Evolutionary conservation across 192 early-diverging fungal species (phyloP).

Genomic region (Funneliformis mosseae): DNA sequence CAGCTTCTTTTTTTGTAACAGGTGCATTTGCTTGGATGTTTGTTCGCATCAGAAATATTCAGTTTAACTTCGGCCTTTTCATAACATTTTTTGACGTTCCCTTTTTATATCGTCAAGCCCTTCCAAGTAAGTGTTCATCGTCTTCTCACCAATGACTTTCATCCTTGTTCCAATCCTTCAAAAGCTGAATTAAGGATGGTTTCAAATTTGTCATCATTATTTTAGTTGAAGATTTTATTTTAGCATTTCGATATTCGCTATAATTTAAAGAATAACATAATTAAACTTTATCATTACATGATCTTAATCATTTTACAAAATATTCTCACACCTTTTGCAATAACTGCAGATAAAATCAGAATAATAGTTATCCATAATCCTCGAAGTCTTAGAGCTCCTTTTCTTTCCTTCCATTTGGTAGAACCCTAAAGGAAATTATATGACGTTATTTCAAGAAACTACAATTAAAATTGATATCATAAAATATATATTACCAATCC

Average conservation of each 20-base stretch:
- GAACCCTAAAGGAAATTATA: slow-evolving; percentile 53
- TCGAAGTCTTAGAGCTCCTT: slow-evolving; percentile 84
- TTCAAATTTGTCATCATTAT: slow-evolving; percentile 73
- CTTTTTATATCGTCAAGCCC: slow-evolving; percentile 86
- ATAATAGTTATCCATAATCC: slow-evolving; percentile 76
- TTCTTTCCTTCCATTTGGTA: slow-evolving; percentile 96
- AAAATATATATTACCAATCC: slow-evolving; percentile 37
- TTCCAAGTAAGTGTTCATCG: slow-evolving; percentile 73
- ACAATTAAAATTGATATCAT: neutral
- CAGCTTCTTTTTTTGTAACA: neutral
- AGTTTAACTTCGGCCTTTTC: slow-evolving; percentile 85
- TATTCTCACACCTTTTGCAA: slow-evolving; percentile 71
- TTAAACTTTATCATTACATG: neutral
- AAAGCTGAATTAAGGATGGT: slow-evolving; percentile 81
- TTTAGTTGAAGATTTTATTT: slow-evolving; percentile 79
- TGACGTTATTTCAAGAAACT: neutral
- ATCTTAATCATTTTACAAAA: neutral
- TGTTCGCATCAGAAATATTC: slow-evolving; percentile 55
- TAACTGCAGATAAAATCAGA: slow-evolving; percentile 77
- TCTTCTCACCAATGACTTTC: slow-evolving; percentile 81
- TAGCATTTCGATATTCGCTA: slow-evolving; percentile 74
- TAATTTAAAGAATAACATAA: slow-evolving; percentile 24
- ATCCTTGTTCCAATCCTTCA: slow-evolving; percentile 86
- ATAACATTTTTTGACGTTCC: slow-evolving; percentile 85
- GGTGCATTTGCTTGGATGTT: slow-evolving; percentile 34